These are phyloP conservation scores for Arthrobotrys sinensis DNA, from an alignment of 2,329 filamentous ascomycete genomes.

Conservation along the genomic window DNA sequence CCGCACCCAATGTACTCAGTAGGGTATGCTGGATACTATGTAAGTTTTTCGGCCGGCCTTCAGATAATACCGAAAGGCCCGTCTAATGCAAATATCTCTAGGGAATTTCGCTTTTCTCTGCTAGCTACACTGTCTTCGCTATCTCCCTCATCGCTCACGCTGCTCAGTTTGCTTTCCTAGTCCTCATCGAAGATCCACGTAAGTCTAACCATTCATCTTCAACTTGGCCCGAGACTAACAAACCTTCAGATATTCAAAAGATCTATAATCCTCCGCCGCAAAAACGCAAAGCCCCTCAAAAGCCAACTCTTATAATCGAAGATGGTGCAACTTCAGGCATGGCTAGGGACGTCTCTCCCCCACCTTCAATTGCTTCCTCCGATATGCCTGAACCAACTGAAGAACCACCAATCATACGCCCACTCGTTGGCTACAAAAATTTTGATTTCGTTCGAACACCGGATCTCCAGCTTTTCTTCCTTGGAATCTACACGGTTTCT, in stretches of 20 bases:
- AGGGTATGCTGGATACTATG: conserved; percentile 95
- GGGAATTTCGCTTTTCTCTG: conserved; percentile 96
- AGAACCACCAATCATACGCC: conserved; percentile 68
- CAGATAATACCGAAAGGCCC: background rate
- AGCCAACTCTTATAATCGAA: conserved; percentile 65
- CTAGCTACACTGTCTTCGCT: conserved; percentile 96
- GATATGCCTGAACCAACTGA: conserved; percentile 62
- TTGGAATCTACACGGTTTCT: conserved; percentile 77
- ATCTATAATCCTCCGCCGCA: conserved; percentile 93
- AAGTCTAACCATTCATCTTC: background rate
- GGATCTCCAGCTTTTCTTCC: conserved; percentile 67
- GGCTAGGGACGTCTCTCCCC: conserved; percentile 21
- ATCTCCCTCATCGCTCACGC: conserved; percentile 96
- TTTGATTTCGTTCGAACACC: conserved; percentile 73
- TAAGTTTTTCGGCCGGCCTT: conserved; percentile 46
- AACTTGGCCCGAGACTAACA: background rate
- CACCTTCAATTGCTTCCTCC: conserved; percentile 65
- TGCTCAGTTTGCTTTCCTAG: conserved; percentile 93
- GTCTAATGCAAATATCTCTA: conserved; percentile 13
- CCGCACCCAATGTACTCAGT: conserved; percentile 99
- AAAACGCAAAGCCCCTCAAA: conserved; percentile 71
- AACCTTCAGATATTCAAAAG: conserved; percentile 83
- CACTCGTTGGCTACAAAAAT: conserved; percentile 88
- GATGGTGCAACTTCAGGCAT: conserved; percentile 66
- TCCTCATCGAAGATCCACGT: conserved; percentile 90